Conservation (phyloP, 1,284 basidiomycete genomes). For the Microbotryum silenes-acaulis region DNA sequence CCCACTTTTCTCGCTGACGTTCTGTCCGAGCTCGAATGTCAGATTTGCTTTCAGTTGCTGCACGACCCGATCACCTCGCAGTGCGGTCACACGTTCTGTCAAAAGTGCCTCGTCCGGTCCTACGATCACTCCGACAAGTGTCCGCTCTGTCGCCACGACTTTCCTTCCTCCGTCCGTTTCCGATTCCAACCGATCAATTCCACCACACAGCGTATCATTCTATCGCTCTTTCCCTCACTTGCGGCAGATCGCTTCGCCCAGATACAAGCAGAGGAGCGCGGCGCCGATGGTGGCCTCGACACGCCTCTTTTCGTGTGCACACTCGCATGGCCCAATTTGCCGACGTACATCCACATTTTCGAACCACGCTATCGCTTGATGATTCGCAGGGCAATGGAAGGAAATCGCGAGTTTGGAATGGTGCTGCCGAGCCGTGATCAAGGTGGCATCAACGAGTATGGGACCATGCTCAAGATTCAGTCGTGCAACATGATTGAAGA, state of each 20-base stretch:
- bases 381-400: conserved; percentile 81
- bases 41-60: conserved; percentile 78
- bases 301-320: conserved; percentile 88
- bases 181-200: conserved; percentile 24
- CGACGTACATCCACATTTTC: conserved; percentile 81
- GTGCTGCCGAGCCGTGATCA: conserved; percentile 56
- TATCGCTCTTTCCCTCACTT: conserved; percentile 28
- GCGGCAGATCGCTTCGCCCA: conserved; percentile 26
- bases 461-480: conserved; percentile 85
- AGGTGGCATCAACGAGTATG: conserved; percentile 57
- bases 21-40: conserved; percentile 67
- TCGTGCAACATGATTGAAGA: conserved; percentile 80
- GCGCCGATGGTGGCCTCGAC: conserved; percentile 49
- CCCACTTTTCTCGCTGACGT: conserved; percentile 48
- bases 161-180: conserved; percentile 32
- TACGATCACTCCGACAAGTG: conserved; percentile 75
- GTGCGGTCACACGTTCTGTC: conserved; percentile 92
- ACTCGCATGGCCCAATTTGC: conserved; percentile 81
- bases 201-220: conserved; percentile 25
- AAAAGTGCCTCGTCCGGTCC: conserved; percentile 75
- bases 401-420: conserved; percentile 79
- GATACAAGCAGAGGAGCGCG: conserved; percentile 19
- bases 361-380: conserved; percentile 87
- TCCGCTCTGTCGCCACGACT: conserved; percentile 63
- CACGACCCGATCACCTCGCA: conserved; percentile 83